Conservation (phyloP, 2,329 filamentous ascomycete genomes). For the Neofusicoccum sp. region DNA sequence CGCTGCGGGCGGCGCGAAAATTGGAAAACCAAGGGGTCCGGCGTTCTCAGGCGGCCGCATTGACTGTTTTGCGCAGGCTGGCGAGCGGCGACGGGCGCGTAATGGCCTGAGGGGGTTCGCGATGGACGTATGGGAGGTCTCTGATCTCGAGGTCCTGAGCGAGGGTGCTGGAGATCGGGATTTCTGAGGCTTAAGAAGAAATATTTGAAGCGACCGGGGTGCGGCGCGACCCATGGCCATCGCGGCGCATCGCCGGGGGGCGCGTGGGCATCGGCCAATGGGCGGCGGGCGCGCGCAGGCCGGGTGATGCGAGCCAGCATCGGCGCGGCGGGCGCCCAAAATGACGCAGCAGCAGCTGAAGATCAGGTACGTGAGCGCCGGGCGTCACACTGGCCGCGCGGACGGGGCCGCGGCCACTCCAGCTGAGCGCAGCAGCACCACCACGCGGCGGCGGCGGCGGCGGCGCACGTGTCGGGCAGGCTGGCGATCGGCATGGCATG, state of each 20-base stretch:
- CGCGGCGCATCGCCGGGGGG: too few species aligned
- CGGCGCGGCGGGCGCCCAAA: background rate
- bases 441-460: too few species aligned
- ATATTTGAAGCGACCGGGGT: background rate
- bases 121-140: constrained; percentile 9
- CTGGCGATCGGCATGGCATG: background rate
- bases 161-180: constrained; percentile 15
- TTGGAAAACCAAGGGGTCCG: constrained; percentile 5
- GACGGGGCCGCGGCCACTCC: background rate
- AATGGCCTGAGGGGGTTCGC: background rate
- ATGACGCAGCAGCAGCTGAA: constrained; percentile 5
- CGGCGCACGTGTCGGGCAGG: background rate
- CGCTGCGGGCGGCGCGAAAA: background rate
- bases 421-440: too few species aligned
- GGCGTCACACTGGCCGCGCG: background rate
- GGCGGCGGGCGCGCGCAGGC: background rate
- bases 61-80: background rate
- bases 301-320: constrained; percentile 10
- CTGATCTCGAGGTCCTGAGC: constrained; percentile 2
- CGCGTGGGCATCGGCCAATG: background rate
- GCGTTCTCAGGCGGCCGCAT: background rate
- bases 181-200: constrained; percentile 10
- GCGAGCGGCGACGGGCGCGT: background rate
- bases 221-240: background rate
- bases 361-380: background rate